Conservation (phyloP, 257 asterid species). For the Agastache rugosa region DNA sequence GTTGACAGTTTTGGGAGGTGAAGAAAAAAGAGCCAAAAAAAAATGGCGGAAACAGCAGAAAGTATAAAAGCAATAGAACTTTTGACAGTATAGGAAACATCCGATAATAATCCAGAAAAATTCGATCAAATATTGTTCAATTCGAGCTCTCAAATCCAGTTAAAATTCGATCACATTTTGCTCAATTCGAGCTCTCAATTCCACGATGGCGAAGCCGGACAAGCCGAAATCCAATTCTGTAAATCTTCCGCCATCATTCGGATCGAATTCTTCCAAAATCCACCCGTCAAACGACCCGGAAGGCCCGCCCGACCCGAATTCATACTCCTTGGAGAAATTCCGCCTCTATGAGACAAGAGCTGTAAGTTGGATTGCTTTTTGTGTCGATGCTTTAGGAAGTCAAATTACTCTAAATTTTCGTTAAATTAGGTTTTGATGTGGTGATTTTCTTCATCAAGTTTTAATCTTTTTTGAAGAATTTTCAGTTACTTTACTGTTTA, state of each 20-base stretch:
- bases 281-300: constrained; percentile 68
- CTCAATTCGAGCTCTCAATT: constrained; percentile 29
- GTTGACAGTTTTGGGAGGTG: constrained; percentile 32
- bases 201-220: constrained; percentile 68
- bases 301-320: constrained; percentile 57
- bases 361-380: constrained; percentile 46
- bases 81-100: neutral
- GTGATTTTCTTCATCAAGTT: constrained; percentile 18
- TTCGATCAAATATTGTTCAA: constrained; percentile 17
- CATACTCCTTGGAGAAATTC: constrained; percentile 91
- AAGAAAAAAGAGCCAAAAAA: constrained; percentile 19
- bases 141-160: constrained; percentile 26
- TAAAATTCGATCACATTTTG: constrained; percentile 3
- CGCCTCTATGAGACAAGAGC: constrained; percentile 95
- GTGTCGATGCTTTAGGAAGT: constrained; percentile 15
- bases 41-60: constrained; percentile 47
- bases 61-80: neutral
- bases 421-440: constrained; percentile 21
- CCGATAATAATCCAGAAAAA: constrained; percentile 30
- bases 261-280: constrained; percentile 56
- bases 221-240: constrained; percentile 59
- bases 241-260: constrained; percentile 48
- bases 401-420: constrained; percentile 10
- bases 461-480: neutral
- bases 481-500: constrained; percentile 14